Percentiles rank a stretch among this genome's conserved stretches.
Conservation (phyloP, 208 protist genomes). For the Acanthamoeba sp. region DNA sequence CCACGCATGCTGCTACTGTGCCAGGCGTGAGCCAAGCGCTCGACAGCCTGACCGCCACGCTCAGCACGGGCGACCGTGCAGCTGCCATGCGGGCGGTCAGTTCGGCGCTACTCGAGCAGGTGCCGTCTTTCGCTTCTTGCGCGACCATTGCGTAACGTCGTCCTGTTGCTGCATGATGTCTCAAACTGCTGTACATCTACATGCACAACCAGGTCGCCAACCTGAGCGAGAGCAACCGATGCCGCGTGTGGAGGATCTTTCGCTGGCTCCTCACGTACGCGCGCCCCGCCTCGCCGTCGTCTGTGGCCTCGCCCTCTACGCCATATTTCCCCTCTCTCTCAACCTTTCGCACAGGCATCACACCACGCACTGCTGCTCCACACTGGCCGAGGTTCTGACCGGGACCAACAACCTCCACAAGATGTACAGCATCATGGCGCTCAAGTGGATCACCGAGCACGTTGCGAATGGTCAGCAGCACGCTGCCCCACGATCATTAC, state of each 20-base stretch:
- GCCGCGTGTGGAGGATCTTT: not conserved
- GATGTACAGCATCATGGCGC: not conserved
- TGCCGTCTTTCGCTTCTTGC: not conserved
- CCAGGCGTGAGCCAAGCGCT: not conserved
- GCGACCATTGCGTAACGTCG: not conserved
- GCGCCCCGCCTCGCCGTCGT: too few relatives aligned
- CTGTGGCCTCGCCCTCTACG: not conserved
- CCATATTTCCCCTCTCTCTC: not conserved
- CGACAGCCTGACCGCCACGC: not conserved
- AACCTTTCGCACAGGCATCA: not conserved
- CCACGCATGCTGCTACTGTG: not conserved
- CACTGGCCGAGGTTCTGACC: not conserved
- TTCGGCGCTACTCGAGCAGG: not conserved
- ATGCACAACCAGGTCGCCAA: not conserved
- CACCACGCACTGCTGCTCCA: not conserved
- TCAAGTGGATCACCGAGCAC: constrained; percentile 37
- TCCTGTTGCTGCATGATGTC: too few relatives aligned
- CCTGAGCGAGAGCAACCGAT: not conserved
- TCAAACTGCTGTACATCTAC: too few relatives aligned
- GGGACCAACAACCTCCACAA: constrained; percentile 39
- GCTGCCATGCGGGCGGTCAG: not conserved
- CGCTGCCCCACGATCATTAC: not conserved
- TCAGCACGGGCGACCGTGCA: not conserved
- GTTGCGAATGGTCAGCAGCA: not conserved
- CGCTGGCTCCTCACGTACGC: not conserved